phyloP scores from a whole-genome alignment of 1,284 basidiomycete genomes.

The Naganishia cerealis region DNA sequence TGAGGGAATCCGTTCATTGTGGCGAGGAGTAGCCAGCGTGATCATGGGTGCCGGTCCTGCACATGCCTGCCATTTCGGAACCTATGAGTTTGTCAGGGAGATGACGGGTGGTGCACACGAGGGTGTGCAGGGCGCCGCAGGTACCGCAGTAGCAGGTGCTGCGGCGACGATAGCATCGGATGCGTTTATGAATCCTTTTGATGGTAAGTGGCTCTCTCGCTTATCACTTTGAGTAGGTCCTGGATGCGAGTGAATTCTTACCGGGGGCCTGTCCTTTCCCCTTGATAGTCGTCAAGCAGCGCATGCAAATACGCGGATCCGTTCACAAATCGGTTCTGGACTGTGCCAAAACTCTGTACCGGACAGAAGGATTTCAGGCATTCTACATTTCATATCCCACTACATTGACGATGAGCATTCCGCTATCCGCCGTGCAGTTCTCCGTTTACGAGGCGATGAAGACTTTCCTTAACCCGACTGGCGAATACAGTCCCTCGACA shows the following conservation, averaged over 20 bases:
- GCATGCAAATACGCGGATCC: slow-evolving; percentile 96
- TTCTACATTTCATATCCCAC: slow-evolving; percentile 99
- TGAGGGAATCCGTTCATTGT: slow-evolving; percentile 85
- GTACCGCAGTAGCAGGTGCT: slow-evolving; percentile 83
- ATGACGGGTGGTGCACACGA: slow-evolving; percentile 69
- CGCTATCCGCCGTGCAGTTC: slow-evolving; percentile 97
- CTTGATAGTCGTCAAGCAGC: slow-evolving; percentile 87
- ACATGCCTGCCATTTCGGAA: slow-evolving; percentile 96
- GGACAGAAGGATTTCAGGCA: slow-evolving; percentile 78
- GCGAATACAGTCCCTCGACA: slow-evolving; percentile 82
- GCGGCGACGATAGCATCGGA: slow-evolving; percentile 92
- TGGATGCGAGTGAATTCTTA: background rate
- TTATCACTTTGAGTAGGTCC: background rate
- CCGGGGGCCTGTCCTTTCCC: slow-evolving; percentile 31
- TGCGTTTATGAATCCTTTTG: slow-evolving; percentile 99
- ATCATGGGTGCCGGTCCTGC: slow-evolving; percentile 96
- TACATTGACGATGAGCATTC: slow-evolving; percentile 92
- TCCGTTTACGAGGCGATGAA: slow-evolving; percentile 95
- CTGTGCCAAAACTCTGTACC: slow-evolving; percentile 79
- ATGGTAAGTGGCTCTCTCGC: slow-evolving; percentile 65
- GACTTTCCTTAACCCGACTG: slow-evolving; percentile 77
- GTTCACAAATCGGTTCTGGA: slow-evolving; percentile 78
- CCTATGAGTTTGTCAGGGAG: slow-evolving; percentile 92
- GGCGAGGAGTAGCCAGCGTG: slow-evolving; percentile 96
- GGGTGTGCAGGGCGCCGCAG: slow-evolving; percentile 50